Conservation (phyloP, 768 basidiomycete genomes). For the Xanthoconium purpureum region DNA sequence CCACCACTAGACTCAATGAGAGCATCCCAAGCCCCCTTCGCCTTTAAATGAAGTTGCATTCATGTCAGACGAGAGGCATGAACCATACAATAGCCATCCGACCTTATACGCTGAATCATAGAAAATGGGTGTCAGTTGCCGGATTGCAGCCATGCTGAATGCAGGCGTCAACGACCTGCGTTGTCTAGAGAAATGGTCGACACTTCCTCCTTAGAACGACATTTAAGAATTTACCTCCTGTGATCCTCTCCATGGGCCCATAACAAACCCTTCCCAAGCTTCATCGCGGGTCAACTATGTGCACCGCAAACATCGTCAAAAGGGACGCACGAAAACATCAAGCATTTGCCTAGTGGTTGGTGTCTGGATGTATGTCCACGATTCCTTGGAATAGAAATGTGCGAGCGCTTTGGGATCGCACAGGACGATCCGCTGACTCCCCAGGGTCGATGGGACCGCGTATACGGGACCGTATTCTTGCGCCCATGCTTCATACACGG, state of each 20-base stretch:
- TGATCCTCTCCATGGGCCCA: constrained; percentile 42
- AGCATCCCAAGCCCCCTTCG: constrained; percentile 32
- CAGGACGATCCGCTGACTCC: constrained; percentile 14
- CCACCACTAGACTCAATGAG: constrained; percentile 15
- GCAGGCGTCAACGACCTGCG: constrained; percentile 38
- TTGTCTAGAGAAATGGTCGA: constrained; percentile 22
- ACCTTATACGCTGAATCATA: constrained; percentile 35
- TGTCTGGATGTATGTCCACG: constrained; percentile 41
- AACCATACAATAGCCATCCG: not conserved
- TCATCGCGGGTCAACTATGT: not conserved
- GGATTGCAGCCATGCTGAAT: constrained; percentile 39
- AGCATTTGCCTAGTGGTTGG: constrained; percentile 32
- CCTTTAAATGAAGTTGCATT: constrained; percentile 13
- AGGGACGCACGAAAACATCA: constrained; percentile 13
- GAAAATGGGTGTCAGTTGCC: constrained; percentile 36
- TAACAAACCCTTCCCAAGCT: constrained; percentile 31
- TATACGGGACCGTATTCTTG: constrained; percentile 19
- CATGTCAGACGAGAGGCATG: not conserved
- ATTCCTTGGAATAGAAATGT: constrained; percentile 13
- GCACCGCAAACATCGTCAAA: not conserved
- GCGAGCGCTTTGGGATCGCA: constrained; percentile 41
- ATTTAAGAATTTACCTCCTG: constrained; percentile 36
- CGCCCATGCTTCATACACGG: constrained; percentile 22
- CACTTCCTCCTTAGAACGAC: not conserved
- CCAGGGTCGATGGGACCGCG: constrained; percentile 12